These are phyloP conservation scores for Plenodomus tracheiphilus DNA, from an alignment of 2,329 filamentous ascomycete species.

Conservation along the genomic window DNA sequence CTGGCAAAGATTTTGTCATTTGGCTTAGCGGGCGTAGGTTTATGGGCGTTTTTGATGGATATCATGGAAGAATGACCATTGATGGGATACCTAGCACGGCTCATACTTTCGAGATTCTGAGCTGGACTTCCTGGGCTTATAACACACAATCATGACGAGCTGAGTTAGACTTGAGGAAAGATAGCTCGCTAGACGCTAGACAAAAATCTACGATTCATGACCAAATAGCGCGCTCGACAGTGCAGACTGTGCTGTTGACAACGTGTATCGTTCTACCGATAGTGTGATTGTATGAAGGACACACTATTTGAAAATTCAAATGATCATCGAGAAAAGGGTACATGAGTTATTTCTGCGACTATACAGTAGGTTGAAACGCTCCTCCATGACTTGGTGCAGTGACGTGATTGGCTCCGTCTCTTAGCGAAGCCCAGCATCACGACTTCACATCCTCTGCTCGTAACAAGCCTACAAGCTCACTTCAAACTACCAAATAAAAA, in stretches of 20 bases:
- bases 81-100: background rate
- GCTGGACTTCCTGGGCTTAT: background rate
- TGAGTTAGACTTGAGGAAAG: background rate
- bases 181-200: conserved; percentile 5
- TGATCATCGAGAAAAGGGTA: no score
- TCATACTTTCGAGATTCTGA: background rate
- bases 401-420: background rate
- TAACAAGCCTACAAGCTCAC: background rate
- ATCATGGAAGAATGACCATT: conserved; percentile 15
- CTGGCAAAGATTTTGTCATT: conserved; percentile 14
- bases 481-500: background rate
- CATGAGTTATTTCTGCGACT: no score
- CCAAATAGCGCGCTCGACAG: no score
- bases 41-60: conserved; percentile 25
- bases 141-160: background rate
- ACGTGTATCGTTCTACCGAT: no score
- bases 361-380: no score
- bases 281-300: no score
- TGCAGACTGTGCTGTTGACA: background rate
- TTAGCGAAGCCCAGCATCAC: background rate
- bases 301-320: no score
- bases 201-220: conserved; percentile 11
- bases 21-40: conserved; percentile 32
- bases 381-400: background rate
- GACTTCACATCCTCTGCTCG: background rate